phyloP scores from a whole-genome alignment of 2,329 filamentous ascomycete species.

The Aureobasidium lini region DNA sequence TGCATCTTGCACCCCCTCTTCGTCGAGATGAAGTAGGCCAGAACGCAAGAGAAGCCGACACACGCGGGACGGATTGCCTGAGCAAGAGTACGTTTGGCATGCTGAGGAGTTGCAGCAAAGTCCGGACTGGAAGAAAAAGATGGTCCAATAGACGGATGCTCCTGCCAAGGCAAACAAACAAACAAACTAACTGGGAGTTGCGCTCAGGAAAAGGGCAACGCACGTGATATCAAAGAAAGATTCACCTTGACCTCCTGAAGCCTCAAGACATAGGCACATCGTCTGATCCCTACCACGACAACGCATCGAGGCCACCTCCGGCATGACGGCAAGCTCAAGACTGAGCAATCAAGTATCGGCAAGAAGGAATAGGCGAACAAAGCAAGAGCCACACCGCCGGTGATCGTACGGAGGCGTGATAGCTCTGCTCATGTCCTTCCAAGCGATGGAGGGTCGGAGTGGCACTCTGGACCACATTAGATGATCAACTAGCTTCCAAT shows the following conservation, averaged over 20 bases:
- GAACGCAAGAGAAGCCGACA: constrained; percentile 6
- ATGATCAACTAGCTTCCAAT: constrained; percentile 10
- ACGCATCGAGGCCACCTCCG: neutral
- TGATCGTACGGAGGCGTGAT: constrained; percentile 20
- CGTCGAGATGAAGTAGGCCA: neutral
- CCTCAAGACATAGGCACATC: neutral
- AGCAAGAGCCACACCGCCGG: constrained; percentile 34
- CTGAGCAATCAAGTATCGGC: constrained; percentile 33
- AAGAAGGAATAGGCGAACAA: constrained; percentile 36
- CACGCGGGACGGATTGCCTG: neutral
- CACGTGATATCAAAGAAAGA: constrained; percentile 14
- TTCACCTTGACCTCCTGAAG: constrained; percentile 1
- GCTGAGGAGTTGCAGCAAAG: neutral
- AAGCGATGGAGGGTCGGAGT: constrained; percentile 6
- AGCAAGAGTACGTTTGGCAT: neutral
- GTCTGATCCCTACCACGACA: neutral
- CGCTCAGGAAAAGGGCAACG: neutral
- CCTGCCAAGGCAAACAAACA: constrained; percentile 11
- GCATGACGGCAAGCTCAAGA: constrained; percentile 16
- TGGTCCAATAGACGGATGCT: neutral
- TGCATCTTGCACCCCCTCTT: neutral
- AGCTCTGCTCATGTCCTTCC: neutral
- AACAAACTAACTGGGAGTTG: constrained; percentile 5
- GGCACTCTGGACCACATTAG: neutral
- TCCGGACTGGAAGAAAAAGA: neutral